Percentiles rank a stretch among this genome's conserved stretches.
Evolutionary conservation across 768 basidiomycete genomes (phyloP).

Genomic region (Lactarius hengduanensis): DNA sequence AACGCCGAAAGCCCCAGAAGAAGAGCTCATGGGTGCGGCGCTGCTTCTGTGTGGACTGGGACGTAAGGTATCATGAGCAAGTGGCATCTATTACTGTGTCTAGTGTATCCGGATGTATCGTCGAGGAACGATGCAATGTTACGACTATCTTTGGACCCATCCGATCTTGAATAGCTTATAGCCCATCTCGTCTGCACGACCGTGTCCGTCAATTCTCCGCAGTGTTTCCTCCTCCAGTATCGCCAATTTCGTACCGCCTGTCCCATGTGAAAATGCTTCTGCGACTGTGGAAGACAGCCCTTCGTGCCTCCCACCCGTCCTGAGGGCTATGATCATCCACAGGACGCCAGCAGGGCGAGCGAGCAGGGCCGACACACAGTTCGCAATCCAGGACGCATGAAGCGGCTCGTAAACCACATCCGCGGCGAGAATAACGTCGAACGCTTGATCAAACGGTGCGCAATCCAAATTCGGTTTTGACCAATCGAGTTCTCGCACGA

Average conservation of each 20-base stretch:
- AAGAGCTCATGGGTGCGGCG: constrained; percentile 23
- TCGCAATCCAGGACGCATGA: constrained; percentile 68
- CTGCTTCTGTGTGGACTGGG: constrained; percentile 24
- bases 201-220: constrained; percentile 51
- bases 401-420: constrained; percentile 75
- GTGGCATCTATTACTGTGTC: constrained; percentile 22
- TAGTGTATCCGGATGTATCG: constrained; percentile 37
- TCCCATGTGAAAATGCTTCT: constrained; percentile 44
- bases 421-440: constrained; percentile 74
- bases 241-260: constrained; percentile 37
- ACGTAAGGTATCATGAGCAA: constrained; percentile 38
- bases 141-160: constrained; percentile 44
- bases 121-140: constrained; percentile 32
- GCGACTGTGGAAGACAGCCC: constrained; percentile 58
- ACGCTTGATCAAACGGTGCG: constrained; percentile 42
- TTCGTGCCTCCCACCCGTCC: constrained; percentile 63
- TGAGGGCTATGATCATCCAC: constrained; percentile 70
- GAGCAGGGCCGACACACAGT: constrained; percentile 56
- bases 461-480: constrained; percentile 40
- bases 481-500: constrained; percentile 65
- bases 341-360: constrained; percentile 47
- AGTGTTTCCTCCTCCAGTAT: constrained; percentile 50
- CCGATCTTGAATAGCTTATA: constrained; percentile 72
- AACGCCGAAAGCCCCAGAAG: constrained; percentile 5
- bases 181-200: constrained; percentile 66